phyloP scores from a whole-genome alignment of 169 alveolate genomes.

The Blepharisma undulans region DNA sequence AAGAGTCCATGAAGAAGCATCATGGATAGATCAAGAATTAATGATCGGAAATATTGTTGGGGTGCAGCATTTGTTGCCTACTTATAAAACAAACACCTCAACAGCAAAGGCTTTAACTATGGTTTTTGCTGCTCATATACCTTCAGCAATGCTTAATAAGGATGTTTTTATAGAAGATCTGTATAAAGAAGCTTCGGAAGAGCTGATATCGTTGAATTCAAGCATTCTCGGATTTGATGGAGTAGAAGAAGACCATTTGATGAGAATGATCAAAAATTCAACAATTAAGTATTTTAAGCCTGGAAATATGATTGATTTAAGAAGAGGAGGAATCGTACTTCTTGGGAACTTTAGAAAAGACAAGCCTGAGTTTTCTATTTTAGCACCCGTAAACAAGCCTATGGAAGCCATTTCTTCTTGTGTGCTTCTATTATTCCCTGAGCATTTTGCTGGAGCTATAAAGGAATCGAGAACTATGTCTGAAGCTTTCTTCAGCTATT shows the following conservation, averaged over 20 bases:
- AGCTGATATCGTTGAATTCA: neutral
- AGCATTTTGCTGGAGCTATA: constrained; percentile 10
- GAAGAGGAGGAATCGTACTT: constrained; percentile 28
- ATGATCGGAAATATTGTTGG: constrained; percentile 30
- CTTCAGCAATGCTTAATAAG: neutral
- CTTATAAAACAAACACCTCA: neutral
- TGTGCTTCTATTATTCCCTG: neutral
- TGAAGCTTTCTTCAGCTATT: constrained; percentile 6
- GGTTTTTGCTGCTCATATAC: constrained; percentile 9
- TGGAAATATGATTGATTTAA: neutral
- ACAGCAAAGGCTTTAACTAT: constrained; percentile 7
- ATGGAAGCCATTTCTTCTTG: neutral
- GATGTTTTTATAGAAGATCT: neutral
- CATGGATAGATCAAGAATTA: constrained; percentile 28
- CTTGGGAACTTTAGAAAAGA: constrained; percentile 21
- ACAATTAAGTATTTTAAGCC: neutral
- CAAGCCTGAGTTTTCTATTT: neutral
- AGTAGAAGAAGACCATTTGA: constrained; percentile 1
- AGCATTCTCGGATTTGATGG: neutral
- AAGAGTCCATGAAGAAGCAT: constrained; percentile 18
- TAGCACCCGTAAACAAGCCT: neutral
- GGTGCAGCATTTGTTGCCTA: constrained; percentile 25
- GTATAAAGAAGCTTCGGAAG: constrained; percentile 35
- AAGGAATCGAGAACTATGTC: neutral
- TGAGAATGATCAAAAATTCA: neutral